Evolutionary conservation across 371 early-diverging fungal species (phyloP), one percentile per base, ranked within the genome.

Genomic region (Mortierella sp.): DNA sequence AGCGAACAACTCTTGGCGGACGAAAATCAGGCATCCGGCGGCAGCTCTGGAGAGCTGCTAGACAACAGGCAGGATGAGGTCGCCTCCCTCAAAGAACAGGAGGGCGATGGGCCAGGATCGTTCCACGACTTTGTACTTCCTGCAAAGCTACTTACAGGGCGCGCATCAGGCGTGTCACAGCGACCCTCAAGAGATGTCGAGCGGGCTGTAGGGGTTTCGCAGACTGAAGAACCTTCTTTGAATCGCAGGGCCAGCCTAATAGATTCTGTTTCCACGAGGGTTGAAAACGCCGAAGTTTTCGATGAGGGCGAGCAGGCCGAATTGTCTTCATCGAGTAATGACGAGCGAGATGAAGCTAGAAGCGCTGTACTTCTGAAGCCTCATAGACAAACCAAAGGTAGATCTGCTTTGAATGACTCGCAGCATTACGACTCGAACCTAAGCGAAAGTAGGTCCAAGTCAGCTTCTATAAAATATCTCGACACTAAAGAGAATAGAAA

Each of bases 121-220:
- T 32, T 32, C 16, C 30, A 32, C 18, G 43, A 28, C 16, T 58
- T 64, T 49, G 52, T 62, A 16, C 64, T 69, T n/a, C 75, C 69
- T 0, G 59, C 57, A 28, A 69, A 68, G 60, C 55, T 74, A 1
- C 52, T 69, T 4, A 35, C 54, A 45, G 58, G 51, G 2, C 62
- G 20, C 22, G 24, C 54, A 26, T 24, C 62, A 5, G 35, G 49
- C 20, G 24, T 32, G 22, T 32, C 32, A 26, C 32, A 9, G 18
- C 54, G 35, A 26, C 24, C 16, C 16, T 37, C 26, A 1, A 14
- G 24, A 24, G 35, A 52, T 20, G 22, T 22, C 16, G 26, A 51
- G 20, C 22, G 24, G 18, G 2, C 32, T 39, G 20, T n/a, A 54
- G 43, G 40, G 0, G 26, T 43, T 28, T 35, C 26, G 26, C 60